Evolutionary conservation across 2,329 filamentous ascomycete species (phyloP).

Genomic region (Fusarium subtropicale): DNA sequence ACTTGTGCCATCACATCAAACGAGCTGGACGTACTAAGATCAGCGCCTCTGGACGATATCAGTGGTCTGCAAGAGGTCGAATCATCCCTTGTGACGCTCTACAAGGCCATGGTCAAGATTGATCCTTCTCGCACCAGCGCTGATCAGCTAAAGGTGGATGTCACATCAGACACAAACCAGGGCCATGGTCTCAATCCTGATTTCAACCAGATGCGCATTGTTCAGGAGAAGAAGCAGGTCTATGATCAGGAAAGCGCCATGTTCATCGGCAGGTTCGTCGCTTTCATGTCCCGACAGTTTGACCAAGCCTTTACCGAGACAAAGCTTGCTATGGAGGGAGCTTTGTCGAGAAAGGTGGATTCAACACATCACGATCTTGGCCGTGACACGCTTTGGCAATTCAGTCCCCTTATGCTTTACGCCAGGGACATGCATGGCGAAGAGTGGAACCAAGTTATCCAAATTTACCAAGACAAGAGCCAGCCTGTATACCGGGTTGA

Average conservation of each 20-base stretch:
- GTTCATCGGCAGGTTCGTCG: slow-evolving; percentile 83
- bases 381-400: slow-evolving; percentile 83
- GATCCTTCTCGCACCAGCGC: slow-evolving; percentile 78
- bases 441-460: slow-evolving; percentile 84
- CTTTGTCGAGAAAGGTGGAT: slow-evolving; percentile 75
- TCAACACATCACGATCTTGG: slow-evolving; percentile 76
- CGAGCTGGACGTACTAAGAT: slow-evolving; percentile 75
- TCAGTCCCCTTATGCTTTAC: slow-evolving; percentile 88
- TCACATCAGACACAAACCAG: slow-evolving; percentile 57
- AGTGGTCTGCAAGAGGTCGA: slow-evolving; percentile 83
- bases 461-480: slow-evolving; percentile 82
- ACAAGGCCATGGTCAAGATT: slow-evolving; percentile 93
- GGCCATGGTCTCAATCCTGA: slow-evolving; percentile 72
- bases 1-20: slow-evolving; percentile 90
- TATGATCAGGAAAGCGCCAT: slow-evolving; percentile 80
- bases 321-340: slow-evolving; percentile 71
- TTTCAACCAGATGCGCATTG: slow-evolving; percentile 89
- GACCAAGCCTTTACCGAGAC: slow-evolving; percentile 79
- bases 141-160: slow-evolving; percentile 61
- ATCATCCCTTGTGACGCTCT: slow-evolving; percentile 79
- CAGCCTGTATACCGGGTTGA: slow-evolving; percentile 83
- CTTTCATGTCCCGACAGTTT: slow-evolving; percentile 86
- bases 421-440: slow-evolving; percentile 83
- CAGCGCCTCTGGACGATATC: slow-evolving; percentile 77
- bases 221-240: slow-evolving; percentile 93